Base-by-base conservation (phyloP, 805 yeast genomes). In the Zygosaccharomyces bailii region DNA sequence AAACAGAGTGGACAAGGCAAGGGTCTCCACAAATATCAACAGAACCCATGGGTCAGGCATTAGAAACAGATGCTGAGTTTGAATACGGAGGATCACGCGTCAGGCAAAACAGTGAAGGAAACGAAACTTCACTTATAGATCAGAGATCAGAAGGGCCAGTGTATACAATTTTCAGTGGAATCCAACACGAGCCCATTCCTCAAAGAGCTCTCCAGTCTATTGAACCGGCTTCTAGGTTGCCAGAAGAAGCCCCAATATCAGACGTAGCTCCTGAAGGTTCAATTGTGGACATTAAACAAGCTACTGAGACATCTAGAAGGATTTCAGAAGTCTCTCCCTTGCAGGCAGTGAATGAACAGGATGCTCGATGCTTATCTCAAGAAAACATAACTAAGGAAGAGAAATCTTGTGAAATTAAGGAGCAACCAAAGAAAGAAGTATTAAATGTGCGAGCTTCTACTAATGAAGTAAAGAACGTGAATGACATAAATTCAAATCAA, bases 11-110 rank as follows among this genome's bases (percentile, higher is more conserved):
- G n/a, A 20, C n/a, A 16, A 37, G 40, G 17, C 19, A n/a, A 13
- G 40, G 40, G 6, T 37, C 40, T 4, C 40, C 40, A 25, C 40
- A 37, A 30, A 25, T 37, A 25, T 29, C 30, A 8, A 11, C 32
- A 14, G 40, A 37, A 11, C 40, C 40, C 13, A 37, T 37, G 40
- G 40, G 40, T 11, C 40, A 37, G 21, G 40, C 40, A 16, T 17
- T 37, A 21, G 40, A 37, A 25, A 9, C 9, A 19, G 5, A 14
- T 6, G 14, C 16, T 8, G 40, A 24, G 24, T 16, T 7, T 10
- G 33, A 37, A 6, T 17, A 37, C 17, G n/a, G 13, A 25, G 40
- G 17, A 3, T 13, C 40, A 16, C 40, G 17, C 23, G 21, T 11
- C 18, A 16, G 14, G 18, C 6, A 37, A 9, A 16, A 24, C 13